Evolutionary conservation across 2,329 filamentous ascomycete genomes (phyloP).

Genomic region (Blastomyces percursus): DNA sequence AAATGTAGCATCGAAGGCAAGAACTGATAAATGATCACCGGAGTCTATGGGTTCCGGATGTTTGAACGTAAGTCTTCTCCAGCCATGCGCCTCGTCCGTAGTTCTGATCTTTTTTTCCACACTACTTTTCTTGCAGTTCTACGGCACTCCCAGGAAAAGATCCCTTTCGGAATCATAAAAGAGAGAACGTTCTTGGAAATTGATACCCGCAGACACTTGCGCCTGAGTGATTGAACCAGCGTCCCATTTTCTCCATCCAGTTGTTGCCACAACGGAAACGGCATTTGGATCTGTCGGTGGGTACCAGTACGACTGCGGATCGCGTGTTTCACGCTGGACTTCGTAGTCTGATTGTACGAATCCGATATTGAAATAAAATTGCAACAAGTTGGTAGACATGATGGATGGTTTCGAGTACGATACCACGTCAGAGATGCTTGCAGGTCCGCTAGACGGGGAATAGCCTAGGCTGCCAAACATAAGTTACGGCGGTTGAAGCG

Average conservation of each 20-base stretch:
- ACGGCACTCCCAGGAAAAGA: slow-evolving; percentile 12
- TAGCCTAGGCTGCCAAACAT: neutral
- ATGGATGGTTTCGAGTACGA: neutral
- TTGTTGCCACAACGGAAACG: slow-evolving; percentile 4
- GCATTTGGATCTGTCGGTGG: slow-evolving; percentile 8
- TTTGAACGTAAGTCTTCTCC: slow-evolving; percentile 12
- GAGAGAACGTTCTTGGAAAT: slow-evolving; percentile 11
- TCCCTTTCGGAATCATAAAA: slow-evolving; percentile 13
- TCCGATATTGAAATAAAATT: slow-evolving; percentile 15
- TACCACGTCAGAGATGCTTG: neutral
- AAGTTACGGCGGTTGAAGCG: neutral
- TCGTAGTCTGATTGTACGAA: slow-evolving; percentile 10
- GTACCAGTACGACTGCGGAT: slow-evolving; percentile 6
- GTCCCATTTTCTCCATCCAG: slow-evolving; percentile 11
- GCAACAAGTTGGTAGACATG: slow-evolving; percentile 3
- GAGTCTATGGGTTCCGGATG: neutral
- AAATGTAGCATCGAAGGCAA: slow-evolving; percentile 8
- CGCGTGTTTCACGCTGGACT: slow-evolving; percentile 4
- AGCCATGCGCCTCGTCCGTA: slow-evolving; percentile 7
- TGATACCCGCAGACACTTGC: neutral
- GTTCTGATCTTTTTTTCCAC: neutral
- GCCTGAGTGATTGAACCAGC: neutral
- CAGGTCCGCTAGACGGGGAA: neutral
- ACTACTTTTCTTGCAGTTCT: slow-evolving; percentile 10
- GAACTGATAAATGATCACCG: slow-evolving; percentile 10